Evolutionary conservation across 192 early-diverging fungal genomes (phyloP), one percentile per base, ranked within the genome.

Genomic region (Haplosporangium gracile): DNA sequence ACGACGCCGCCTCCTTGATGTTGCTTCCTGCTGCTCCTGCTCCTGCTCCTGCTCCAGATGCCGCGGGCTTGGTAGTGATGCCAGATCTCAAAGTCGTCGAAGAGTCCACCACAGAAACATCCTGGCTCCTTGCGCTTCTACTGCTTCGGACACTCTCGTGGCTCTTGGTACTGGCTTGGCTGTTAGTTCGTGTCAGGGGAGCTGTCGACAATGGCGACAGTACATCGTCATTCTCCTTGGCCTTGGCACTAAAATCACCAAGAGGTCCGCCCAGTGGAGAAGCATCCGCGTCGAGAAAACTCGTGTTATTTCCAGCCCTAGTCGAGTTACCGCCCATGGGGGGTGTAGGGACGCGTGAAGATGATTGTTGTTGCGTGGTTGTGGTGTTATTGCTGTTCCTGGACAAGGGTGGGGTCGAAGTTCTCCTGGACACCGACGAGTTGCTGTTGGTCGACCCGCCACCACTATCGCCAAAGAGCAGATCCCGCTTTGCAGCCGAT

Each of bases 131-230:
- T 32, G 43, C 36, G 63, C 84, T 86, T 63, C 32, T 77, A 53
- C 43, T 78, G 36, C 84, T 86, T 72, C 16, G 80, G 26, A 68
- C 49, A 47, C 77, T 86, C 13, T 77, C 79, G 15, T 80, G 72
- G 45, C 84, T 86, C 38, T 65, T 76, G 9, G 70, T 81, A 29
- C 84, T 86, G 0, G 84, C 76, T 26, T 81, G 79, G 36, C 84
- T 86, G 39, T 71, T 86, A 7, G 84, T 86, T 20, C 84, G 78
- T 9, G 84, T 77, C 49, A 86, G 18, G 15, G 84, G 79, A 29
- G 72, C 71, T 1, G 71, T 38, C 0, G 79, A 69, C 49, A 78
- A 42, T 40, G 84, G 79, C 15, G 84, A 86, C 5, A 47, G 32
- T 0, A 55, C 24, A 45, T 80, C 78, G 2, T 69, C 68, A 6